Conservation (phyloP, 2,329 filamentous ascomycete species). For the Talaromyces albobiverticillius region DNA sequence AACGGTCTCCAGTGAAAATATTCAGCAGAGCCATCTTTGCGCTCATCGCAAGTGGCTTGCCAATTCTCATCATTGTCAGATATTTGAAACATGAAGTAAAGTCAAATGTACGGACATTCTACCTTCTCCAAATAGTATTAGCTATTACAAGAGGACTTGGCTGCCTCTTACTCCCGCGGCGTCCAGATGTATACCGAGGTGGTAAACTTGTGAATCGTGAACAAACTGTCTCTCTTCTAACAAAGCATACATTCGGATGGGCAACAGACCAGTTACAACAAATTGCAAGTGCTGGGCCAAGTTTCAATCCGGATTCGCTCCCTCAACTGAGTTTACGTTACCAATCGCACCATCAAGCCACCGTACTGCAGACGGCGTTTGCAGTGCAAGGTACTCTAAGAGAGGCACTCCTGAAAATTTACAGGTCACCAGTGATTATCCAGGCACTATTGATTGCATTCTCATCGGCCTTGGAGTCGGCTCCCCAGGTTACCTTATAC, state of each 20-base stretch:
- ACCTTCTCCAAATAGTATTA: background rate
- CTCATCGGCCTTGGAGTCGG: slow-evolving; percentile 60
- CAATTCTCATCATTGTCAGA: too few species aligned
- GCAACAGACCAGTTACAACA: slow-evolving; percentile 49
- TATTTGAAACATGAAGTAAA: too few species aligned
- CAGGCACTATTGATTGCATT: slow-evolving; percentile 60
- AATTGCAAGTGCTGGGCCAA: slow-evolving; percentile 54
- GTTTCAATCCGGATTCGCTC: slow-evolving; percentile 62
- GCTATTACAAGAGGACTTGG: background rate
- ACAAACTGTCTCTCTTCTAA: slow-evolving; percentile 59
- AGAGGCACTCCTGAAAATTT: slow-evolving; percentile 54
- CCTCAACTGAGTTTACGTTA: slow-evolving; percentile 58
- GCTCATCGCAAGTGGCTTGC: too few species aligned
- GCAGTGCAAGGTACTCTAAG: slow-evolving; percentile 54
- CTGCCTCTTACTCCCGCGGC: slow-evolving; percentile 47
- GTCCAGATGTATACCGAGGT: slow-evolving; percentile 64
- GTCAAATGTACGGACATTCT: background rate
- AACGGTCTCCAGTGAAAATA: too few species aligned
- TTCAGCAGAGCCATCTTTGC: too few species aligned
- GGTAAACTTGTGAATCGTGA: slow-evolving; percentile 62
- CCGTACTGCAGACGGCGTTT: slow-evolving; percentile 39
- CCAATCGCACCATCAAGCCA: slow-evolving; percentile 53
- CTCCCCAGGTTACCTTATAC: slow-evolving; percentile 67
- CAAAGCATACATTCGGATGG: slow-evolving; percentile 67
- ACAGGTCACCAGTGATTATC: slow-evolving; percentile 53